A percentile compares a stretch with the other conserved stretches of the same genome.
These are phyloP conservation scores for Hemileccinum rubropunctum DNA, from an alignment of 768 basidiomycete genomes.

Conservation along the genomic window DNA sequence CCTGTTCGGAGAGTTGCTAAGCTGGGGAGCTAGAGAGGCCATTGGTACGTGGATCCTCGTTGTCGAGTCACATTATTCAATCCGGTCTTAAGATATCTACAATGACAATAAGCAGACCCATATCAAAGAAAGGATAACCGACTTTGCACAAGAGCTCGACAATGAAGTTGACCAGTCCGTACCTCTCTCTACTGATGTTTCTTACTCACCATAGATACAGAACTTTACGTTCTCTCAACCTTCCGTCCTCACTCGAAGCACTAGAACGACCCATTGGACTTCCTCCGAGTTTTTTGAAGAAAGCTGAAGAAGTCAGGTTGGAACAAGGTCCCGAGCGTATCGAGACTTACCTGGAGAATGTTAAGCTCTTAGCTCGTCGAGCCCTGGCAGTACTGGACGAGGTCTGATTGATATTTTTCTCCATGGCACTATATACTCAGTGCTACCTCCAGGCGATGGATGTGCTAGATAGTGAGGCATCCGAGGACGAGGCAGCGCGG, in stretches of 20 bases:
- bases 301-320: constrained; percentile 79
- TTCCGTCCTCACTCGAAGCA: constrained; percentile 86
- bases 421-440: not conserved
- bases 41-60: constrained; percentile 56
- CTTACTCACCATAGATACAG: constrained; percentile 36
- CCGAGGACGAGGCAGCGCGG: constrained; percentile 74
- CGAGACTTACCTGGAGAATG: constrained; percentile 67
- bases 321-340: constrained; percentile 76
- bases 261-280: constrained; percentile 84
- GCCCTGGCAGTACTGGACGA: constrained; percentile 69
- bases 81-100: constrained; percentile 64
- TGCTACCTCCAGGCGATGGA: constrained; percentile 65
- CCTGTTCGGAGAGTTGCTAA: constrained; percentile 72
- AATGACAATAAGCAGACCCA: constrained; percentile 74
- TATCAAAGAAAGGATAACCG: constrained; percentile 63
- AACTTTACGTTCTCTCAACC: constrained; percentile 63
- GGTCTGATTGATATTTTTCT: constrained; percentile 39
- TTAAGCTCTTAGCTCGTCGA: constrained; percentile 61
- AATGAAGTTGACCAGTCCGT: constrained; percentile 59
- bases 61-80: not conserved
- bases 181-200: not conserved
- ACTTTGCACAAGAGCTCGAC: constrained; percentile 60
- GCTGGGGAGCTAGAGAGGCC: constrained; percentile 87
- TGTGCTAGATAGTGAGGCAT: constrained; percentile 86
- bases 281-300: constrained; percentile 82